Percentiles rank a stretch among this genome's conserved stretches.
These are phyloP conservation scores for Fusarium clavum DNA, from an alignment of 2,329 filamentous ascomycete genomes.

Conservation along the genomic window DNA sequence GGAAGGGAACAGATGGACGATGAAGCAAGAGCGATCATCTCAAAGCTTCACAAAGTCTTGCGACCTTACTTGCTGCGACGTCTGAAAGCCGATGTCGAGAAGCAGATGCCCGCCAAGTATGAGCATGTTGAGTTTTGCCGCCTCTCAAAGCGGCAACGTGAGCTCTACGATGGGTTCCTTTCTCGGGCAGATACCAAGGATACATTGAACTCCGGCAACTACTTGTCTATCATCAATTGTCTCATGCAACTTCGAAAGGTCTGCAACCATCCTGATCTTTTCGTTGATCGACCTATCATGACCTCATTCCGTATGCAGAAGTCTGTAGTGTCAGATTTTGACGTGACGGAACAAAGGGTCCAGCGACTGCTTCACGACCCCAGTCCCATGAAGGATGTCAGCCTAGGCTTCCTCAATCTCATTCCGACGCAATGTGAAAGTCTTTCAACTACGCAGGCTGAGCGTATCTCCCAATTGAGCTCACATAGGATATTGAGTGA, in stretches of 20 bases:
- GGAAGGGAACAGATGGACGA: slow-evolving; percentile 94
- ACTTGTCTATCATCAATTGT: slow-evolving; percentile 98
- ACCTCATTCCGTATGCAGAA: slow-evolving; percentile 93
- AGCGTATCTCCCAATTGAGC: slow-evolving; percentile 73
- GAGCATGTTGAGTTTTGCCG: slow-evolving; percentile 97
- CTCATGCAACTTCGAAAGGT: slow-evolving; percentile 97
- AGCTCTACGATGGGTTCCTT: slow-evolving; percentile 96
- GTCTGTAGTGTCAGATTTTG: slow-evolving; percentile 80
- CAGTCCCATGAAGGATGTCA: slow-evolving; percentile 72
- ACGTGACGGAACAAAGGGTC: slow-evolving; percentile 77
- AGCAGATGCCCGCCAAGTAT: slow-evolving; percentile 98
- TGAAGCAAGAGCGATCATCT: slow-evolving; percentile 90
- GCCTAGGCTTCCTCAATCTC: slow-evolving; percentile 82
- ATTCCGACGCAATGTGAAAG: slow-evolving; percentile 77
- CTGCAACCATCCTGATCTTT: slow-evolving; percentile 97
- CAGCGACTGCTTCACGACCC: slow-evolving; percentile 72
- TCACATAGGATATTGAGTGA: slow-evolving; percentile 76
- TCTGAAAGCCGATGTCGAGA: slow-evolving; percentile 96
- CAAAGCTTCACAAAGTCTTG: slow-evolving; percentile 92
- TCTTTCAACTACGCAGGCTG: slow-evolving; percentile 65
- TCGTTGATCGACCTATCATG: slow-evolving; percentile 94
- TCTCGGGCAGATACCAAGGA: slow-evolving; percentile 89
- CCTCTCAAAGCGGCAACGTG: slow-evolving; percentile 92
- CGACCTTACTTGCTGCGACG: slow-evolving; percentile 91
- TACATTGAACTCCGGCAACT: slow-evolving; percentile 91